phyloP scores from a whole-genome alignment of 2,329 filamentous ascomycete genomes.

The Capronia epimyces region DNA sequence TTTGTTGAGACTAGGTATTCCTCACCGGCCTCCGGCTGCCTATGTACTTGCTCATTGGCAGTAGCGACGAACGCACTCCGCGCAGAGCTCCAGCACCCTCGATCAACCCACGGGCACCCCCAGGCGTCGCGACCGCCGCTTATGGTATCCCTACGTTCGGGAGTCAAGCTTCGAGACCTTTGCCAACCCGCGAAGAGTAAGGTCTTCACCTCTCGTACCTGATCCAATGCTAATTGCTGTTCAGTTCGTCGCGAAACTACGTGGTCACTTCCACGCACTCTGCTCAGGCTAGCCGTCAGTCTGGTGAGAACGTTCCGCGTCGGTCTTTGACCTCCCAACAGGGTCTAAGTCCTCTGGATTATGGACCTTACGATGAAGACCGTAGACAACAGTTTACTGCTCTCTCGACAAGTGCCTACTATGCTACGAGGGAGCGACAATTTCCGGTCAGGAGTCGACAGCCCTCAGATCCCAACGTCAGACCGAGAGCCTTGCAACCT shows the following conservation, averaged over 20 bases:
- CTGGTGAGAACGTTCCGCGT: not conserved
- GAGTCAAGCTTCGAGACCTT: not conserved
- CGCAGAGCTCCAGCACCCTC: not conserved
- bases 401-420: not conserved
- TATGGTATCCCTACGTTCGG: not conserved
- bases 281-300: not conserved
- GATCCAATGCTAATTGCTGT: not conserved
- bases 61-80: not conserved
- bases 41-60: not conserved
- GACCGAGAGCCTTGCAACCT: not conserved
- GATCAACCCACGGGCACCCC: not conserved
- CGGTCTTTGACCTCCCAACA: not conserved
- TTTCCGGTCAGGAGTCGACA: not conserved
- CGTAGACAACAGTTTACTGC: not conserved
- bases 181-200: not conserved
- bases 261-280: not conserved
- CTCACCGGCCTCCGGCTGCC: not conserved
- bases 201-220: not conserved
- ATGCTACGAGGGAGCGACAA: not conserved
- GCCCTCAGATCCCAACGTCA: not conserved
- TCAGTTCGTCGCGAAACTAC: not conserved
- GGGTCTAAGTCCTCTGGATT: not conserved
- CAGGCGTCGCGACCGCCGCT: not conserved
- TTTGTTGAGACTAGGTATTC: not conserved
- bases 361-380: not conserved